Base-by-base conservation (phyloP, 2,329 filamentous ascomycete species). In the Teratosphaeria zuluensis region DNA sequence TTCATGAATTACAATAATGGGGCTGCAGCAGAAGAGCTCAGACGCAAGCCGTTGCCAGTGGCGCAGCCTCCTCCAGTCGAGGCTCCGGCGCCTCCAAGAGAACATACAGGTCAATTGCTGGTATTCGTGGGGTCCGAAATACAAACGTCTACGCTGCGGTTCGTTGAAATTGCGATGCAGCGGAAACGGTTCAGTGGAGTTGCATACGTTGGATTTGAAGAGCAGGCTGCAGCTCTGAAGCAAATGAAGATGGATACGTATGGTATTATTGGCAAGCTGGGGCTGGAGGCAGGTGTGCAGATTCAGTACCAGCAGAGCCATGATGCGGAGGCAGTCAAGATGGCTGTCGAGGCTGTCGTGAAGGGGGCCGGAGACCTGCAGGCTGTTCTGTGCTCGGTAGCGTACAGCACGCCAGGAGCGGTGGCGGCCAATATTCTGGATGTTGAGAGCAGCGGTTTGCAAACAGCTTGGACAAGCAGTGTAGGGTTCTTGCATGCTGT, bases 361-460 rank as follows among this genome's bases (percentile, higher is more conserved):
- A 62, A 59, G 53, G 53, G 32, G 4, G 42, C 42, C 21, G 59
- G 59, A 12, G 55, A 57, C 32, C 19, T 70, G n/a, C 59, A 63
- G 21, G 67, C 65, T 4, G 64, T 71, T 11, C 54, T 71, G 24
- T 70, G 66, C 56, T 61, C 57, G 51, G 61, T 65, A 32, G 61
- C 63, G 8, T 62, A 64, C 38, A 58, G 42, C 6, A 59, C 59
- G 3, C 30, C 31, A 1, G 53, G 28, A 4, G 54, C 28, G 3
- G 54, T 55, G 7, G 60, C 33, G 32, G 28, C 46, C 46, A 64
- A 68, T 38, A 48, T 70, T 16, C 31, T 70, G 51, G 58, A 58
- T 2, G n/a, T 70, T 14, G 65, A 63, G 5, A 58, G 60, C 19
- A 54, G 52, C 9, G 61, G 63, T 14, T 56, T 70, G 30, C 55